phyloP scores from a whole-genome alignment of 345 rosid genomes.

The Eucalyptus tenuipes region DNA sequence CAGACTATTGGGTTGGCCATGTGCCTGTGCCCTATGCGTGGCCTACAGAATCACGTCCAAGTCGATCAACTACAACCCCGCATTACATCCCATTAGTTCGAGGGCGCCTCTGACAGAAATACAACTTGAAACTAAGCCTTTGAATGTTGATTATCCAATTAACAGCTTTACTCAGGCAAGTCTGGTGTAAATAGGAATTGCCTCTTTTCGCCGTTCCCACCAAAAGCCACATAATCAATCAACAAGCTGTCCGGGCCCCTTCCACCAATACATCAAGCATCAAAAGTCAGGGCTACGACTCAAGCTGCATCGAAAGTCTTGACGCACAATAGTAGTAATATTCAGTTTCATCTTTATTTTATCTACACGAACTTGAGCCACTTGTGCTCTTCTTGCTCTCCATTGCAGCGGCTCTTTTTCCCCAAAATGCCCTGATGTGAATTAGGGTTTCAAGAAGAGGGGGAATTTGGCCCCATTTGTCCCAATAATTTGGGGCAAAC shows the following conservation, averaged over 20 bases:
- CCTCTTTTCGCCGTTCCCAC: conserved; percentile 12
- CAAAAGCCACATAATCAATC: neutral
- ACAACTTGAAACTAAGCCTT: conserved; percentile 7
- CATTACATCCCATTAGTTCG: neutral
- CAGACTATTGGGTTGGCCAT: neutral
- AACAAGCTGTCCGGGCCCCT: neutral
- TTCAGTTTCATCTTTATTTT: neutral
- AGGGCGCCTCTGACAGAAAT: neutral
- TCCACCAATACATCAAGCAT: neutral
- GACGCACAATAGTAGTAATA: neutral
- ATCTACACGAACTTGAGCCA: neutral
- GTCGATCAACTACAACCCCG: too few relatives aligned
- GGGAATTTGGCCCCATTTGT: neutral
- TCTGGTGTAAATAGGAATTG: neutral
- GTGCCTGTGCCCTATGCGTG: neutral
- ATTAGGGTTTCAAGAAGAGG: neutral
- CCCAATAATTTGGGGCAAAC: neutral
- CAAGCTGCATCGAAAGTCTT: neutral
- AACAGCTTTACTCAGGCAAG: conserved; percentile 2
- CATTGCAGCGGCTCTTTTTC: neutral
- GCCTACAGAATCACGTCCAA: too few relatives aligned
- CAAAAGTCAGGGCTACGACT: neutral
- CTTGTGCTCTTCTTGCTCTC: neutral
- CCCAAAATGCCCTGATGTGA: neutral
- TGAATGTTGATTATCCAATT: conserved; percentile 11